Evolutionary conservation across 192 early-diverging fungal species (phyloP).

Genomic region (Umbelopsis ramanniana): DNA sequence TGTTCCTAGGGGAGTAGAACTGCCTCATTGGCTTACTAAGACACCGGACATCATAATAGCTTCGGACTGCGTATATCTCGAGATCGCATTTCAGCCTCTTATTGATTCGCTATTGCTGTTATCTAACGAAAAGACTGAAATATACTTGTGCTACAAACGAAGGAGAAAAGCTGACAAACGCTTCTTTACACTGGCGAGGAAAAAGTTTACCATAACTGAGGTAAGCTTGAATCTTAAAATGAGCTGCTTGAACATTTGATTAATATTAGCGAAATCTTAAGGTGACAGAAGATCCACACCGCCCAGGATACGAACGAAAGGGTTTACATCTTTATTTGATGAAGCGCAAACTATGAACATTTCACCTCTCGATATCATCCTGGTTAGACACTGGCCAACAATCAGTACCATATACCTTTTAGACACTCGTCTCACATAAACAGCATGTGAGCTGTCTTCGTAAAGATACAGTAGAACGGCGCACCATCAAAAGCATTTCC

Average conservation of each 20-base stretch:
- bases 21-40: background rate
- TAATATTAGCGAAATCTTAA: background rate
- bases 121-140: constrained; percentile 34
- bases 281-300: constrained; percentile 34
- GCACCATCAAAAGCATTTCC: too few species aligned
- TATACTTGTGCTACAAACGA: constrained; percentile 46
- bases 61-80: constrained; percentile 57
- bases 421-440: too few species aligned
- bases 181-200: constrained; percentile 51
- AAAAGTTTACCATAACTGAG: constrained; percentile 48
- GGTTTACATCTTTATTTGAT: constrained; percentile 30
- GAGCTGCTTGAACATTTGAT: background rate
- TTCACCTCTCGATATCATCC: background rate
- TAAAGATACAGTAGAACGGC: too few species aligned
- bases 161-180: constrained; percentile 58
- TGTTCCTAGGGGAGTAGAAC: constrained; percentile 38
- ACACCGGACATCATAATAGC: constrained; percentile 49
- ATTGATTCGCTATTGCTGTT: constrained; percentile 46
- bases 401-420: too few species aligned
- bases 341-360: constrained; percentile 22
- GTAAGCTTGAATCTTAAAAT: constrained; percentile 5
- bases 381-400: background rate
- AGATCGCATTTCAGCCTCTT: constrained; percentile 52
- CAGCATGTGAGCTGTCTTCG: too few species aligned
- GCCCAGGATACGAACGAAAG: constrained; percentile 23